These are phyloP conservation scores for Aspergillus affinis DNA, from an alignment of 495 filamentous ascomycete genomes.

Conservation along the genomic window DNA sequence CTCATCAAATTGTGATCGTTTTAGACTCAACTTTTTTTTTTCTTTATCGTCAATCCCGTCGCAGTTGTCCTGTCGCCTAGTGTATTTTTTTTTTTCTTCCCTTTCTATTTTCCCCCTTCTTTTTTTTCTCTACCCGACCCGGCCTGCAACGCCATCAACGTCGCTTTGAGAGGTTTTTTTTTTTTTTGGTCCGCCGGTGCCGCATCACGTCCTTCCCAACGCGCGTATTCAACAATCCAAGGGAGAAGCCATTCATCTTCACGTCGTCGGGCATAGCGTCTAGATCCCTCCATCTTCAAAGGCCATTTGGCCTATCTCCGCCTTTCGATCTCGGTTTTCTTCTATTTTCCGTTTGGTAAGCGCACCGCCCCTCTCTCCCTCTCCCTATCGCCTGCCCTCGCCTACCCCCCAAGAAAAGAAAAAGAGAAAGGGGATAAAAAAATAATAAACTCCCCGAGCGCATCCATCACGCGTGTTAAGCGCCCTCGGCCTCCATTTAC, in stretches of 20 bases:
- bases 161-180: slow-evolving; percentile 9
- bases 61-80: background rate
- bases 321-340: slow-evolving; percentile 16
- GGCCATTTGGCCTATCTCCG: slow-evolving; percentile 21
- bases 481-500: background rate
- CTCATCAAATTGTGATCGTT: background rate
- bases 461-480: slow-evolving; percentile 29
- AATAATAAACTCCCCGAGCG: slow-evolving; percentile 19
- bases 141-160: slow-evolving; percentile 3
- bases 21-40: background rate
- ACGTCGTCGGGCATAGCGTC: slow-evolving; percentile 27
- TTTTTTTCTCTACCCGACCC: slow-evolving; percentile 7
- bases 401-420: background rate
- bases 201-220: slow-evolving; percentile 10
- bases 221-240: slow-evolving; percentile 3
- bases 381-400: background rate
- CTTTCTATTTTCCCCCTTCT: background rate
- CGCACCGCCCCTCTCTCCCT: slow-evolving; percentile 3
- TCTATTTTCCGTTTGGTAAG: slow-evolving; percentile 29
- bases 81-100: slow-evolving; percentile 3
- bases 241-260: slow-evolving; percentile 7
- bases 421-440: background rate
- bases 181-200: background rate
- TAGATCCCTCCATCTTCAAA: slow-evolving; percentile 21
- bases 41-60: background rate